A percentile compares a stretch with the other conserved stretches of the same genome.
These are phyloP conservation scores for Bigelowiella natans DNA, from an alignment of 78 protist genomes.

Conservation along the genomic window DNA sequence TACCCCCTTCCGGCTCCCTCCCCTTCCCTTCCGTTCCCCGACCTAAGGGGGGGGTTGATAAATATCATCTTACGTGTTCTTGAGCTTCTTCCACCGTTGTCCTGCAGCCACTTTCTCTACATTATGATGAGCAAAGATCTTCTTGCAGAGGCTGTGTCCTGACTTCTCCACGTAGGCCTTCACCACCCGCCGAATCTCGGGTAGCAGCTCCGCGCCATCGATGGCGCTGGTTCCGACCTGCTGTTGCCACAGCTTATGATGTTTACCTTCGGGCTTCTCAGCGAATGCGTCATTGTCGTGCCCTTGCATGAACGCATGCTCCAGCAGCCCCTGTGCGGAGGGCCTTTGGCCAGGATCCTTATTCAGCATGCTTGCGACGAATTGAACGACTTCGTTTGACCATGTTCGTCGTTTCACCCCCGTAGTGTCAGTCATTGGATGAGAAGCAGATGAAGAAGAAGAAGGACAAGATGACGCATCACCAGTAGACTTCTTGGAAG, in stretches of 20 bases:
- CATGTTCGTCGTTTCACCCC: too few relatives aligned
- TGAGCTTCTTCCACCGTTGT: background rate
- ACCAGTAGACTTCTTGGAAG: too few relatives aligned
- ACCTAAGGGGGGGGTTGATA: too few relatives aligned
- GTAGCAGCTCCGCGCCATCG: background rate
- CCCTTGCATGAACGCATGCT: background rate
- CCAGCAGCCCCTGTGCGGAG: background rate
- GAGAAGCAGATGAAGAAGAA: too few relatives aligned
- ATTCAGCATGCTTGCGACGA: background rate
- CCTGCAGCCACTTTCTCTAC: background rate
- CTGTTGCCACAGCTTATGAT: background rate
- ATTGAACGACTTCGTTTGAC: background rate
- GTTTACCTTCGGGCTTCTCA: background rate
- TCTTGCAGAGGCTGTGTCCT: background rate
- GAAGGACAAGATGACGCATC: too few relatives aligned
- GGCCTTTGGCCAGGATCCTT: background rate
- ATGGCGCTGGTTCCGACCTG: background rate
- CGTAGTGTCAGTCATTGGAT: too few relatives aligned
- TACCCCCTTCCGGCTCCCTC: too few relatives aligned
- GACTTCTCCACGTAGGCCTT: background rate
- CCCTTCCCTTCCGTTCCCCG: background rate
- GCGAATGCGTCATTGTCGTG: background rate
- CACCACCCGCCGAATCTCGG: background rate
- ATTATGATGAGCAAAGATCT: background rate
- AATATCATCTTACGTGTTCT: background rate